These are phyloP conservation scores for Xylaria intraflava DNA, from an alignment of 495 filamentous ascomycete species.

Conservation along the genomic window DNA sequence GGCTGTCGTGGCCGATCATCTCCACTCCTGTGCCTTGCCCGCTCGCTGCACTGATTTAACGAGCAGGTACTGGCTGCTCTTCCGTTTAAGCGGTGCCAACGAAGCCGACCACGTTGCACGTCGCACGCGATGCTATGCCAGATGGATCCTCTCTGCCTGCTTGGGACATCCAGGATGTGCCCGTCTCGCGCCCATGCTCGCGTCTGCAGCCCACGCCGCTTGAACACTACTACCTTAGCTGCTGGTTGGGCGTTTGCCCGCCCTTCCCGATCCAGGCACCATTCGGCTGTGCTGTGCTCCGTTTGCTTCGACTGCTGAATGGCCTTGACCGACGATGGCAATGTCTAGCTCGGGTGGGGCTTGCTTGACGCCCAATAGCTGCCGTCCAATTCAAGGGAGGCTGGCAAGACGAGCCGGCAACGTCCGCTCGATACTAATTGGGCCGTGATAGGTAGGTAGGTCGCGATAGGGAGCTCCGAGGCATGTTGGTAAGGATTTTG, in stretches of 20 bases:
- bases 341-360: neutral
- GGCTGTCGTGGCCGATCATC: neutral
- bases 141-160: too few species aligned
- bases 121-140: neutral
- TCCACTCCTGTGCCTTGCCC: too few species aligned
- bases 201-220: constrained; percentile 3
- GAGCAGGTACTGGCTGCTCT: neutral
- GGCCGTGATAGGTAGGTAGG: constrained; percentile 2
- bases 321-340: neutral
- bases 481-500: neutral
- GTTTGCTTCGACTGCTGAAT: constrained; percentile 2
- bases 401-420: neutral
- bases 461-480: neutral
- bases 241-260: constrained; percentile 7
- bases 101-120: constrained; percentile 13
- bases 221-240: neutral
- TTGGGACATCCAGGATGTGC: neutral
- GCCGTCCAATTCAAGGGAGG: constrained; percentile 1
- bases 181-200: constrained; percentile 1
- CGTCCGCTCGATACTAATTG: constrained; percentile 7
- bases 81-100: constrained; percentile 8
- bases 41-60: too few species aligned
- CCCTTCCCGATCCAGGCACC: constrained; percentile 10
- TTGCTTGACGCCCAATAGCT: constrained; percentile 12
- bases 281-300: neutral